Base-by-base conservation (phyloP, 768 basidiomycete genomes). In the Asterophora lycoperdoides region DNA sequence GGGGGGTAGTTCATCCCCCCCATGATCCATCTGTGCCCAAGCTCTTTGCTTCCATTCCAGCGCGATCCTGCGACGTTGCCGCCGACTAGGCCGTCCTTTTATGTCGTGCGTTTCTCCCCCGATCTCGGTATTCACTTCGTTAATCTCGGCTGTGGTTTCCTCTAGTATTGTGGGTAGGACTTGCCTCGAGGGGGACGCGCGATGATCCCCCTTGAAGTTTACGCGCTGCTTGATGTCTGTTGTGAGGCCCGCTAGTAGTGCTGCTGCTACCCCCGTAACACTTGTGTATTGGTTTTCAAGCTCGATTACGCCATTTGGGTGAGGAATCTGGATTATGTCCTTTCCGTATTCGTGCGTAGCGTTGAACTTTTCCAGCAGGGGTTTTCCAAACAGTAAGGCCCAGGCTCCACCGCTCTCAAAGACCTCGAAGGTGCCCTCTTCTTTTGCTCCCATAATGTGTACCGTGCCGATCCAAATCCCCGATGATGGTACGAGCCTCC, bases 311-410 rank as follows among this genome's bases (percentile, higher is more conserved):
- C n/a, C n/a, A n/a, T n/a, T n/a, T n/a, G n/a, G n/a, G n/a, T n/a
- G n/a, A n/a, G n/a, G n/a, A n/a, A n/a, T n/a, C n/a, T n/a, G n/a
- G n/a, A 62, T 44, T 11, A 34, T 41, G 33, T 60, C 55, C 8
- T 34, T n/a, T 5, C 17, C 32, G 20, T 65, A 67, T 28, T 67
- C 54, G 17, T 67, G 67, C 4, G 60, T 33, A 9, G 58, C 61
- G 5, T 48, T 8, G 39, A 67, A 61, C 14, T 17, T 30, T 32
- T 54, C 41, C 0, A 68, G 53, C 2, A 61, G 41, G 1, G 62
- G 66, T 50, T 69, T 69, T 17, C 67, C 61, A 13, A 69, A 55
- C 0, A 67, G 44, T 15, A 67, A n/a, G n/a, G n/a, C n/a, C n/a
- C n/a, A n/a, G n/a, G n/a, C n/a, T n/a, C n/a, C n/a, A n/a, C n/a